phyloP scores from a whole-genome alignment of 2,329 filamentous ascomycete genomes.

The Botrytis paeoniae region DNA sequence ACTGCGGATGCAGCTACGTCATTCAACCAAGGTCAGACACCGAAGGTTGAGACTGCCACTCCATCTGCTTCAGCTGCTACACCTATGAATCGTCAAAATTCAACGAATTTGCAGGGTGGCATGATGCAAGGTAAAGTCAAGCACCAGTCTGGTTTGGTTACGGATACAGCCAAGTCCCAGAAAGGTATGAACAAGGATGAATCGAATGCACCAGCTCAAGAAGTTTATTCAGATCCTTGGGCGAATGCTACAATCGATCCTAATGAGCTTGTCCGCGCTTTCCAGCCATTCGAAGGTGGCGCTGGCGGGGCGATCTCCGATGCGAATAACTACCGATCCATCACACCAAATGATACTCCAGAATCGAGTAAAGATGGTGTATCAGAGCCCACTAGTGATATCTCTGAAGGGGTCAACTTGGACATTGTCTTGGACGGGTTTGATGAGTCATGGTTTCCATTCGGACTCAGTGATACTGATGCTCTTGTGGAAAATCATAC shows the following conservation, averaged over 20 bases:
- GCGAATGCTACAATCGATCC: slow-evolving; percentile 52
- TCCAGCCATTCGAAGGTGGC: slow-evolving; percentile 43
- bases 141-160: slow-evolving; percentile 23
- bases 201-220: slow-evolving; percentile 33
- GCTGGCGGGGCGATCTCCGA: slow-evolving; percentile 51
- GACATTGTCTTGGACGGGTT: slow-evolving; percentile 49
- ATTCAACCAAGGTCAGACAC: slow-evolving; percentile 44
- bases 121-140: slow-evolving; percentile 25
- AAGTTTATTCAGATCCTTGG: slow-evolving; percentile 37
- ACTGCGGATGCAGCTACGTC: slow-evolving; percentile 28
- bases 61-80: slow-evolving; percentile 40
- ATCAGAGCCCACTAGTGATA: slow-evolving; percentile 61
- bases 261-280: slow-evolving; percentile 46
- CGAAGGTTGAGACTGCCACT: slow-evolving; percentile 39
- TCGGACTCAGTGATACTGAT: slow-evolving; percentile 44
- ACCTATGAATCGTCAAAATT: slow-evolving; percentile 48
- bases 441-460: slow-evolving; percentile 45
- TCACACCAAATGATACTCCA: slow-evolving; percentile 62
- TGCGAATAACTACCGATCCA: slow-evolving; percentile 51
- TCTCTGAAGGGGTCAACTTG: slow-evolving; percentile 52
- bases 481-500: slow-evolving; percentile 30
- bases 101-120: slow-evolving; percentile 52
- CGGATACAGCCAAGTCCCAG: slow-evolving; percentile 29
- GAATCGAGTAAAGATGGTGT: slow-evolving; percentile 60
- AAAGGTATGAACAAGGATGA: slow-evolving; percentile 30